Base-by-base conservation (phyloP, 2,329 filamentous ascomycete species). In the Fusarium albidum region DNA sequence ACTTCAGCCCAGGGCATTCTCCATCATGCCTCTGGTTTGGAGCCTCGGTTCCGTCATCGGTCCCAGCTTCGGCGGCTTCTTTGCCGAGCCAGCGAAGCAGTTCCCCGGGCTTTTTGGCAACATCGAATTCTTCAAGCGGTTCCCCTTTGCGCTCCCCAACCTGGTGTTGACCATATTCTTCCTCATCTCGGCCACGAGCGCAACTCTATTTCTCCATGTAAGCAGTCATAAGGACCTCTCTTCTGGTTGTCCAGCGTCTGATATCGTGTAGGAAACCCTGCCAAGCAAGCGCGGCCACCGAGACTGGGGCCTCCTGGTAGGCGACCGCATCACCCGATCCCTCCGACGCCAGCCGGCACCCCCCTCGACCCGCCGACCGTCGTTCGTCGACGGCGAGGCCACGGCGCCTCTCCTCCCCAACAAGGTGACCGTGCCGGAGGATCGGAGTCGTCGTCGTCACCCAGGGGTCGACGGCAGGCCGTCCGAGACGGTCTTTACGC, bases 1-100 rank as follows among this genome's bases (percentile, higher is more conserved):
- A 68, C 79, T 96, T 7, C 94, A 97, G 68, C 93, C 94, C 0
- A 81, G 86, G 45, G 95, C 95, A 0, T 98, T 98, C 72, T 92
- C 89, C 59, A 80, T 98, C 38, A 97, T 98, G 93, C 94, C 94
- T 5, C 76, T 98, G 13, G 90, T 85, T 27, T 98, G 92, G 89
- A 92, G 88, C 10, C 78, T 97, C 45, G 94, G 94, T 1, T 90
- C 87, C 29, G 91, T 96, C 31, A 90, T 96, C 63, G 94, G 94
- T 0, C 94, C 94, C 2, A 88, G 86, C 5, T 89, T 98, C 67
- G 94, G 94, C 25, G 94, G 94, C 5, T 87, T 92, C 56, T 85
- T 98, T 55, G 91, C 92, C 9, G 88, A 91, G 52, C 94, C 94
- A 0, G 86, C 88, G 1, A 81, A 88, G 53, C 87, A 92, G 52